phyloP scores from a whole-genome alignment of 306 rosid species.

The Dalbergia oliveri region DNA sequence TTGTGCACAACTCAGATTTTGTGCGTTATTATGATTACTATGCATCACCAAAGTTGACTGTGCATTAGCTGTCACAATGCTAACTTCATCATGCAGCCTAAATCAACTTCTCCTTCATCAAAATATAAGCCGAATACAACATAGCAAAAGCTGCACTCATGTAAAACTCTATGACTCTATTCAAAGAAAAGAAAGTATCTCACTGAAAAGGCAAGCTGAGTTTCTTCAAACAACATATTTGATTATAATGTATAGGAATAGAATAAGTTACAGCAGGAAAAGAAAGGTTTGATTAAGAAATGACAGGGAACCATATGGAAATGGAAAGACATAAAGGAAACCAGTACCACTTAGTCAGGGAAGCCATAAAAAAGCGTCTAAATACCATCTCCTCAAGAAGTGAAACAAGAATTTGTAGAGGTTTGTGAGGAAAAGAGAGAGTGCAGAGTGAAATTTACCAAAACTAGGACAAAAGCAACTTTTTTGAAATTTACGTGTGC shows the following conservation, averaged over 20 bases:
- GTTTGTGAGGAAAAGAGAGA: not conserved
- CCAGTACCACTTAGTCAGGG: conserved; percentile 90
- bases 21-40: too few species aligned
- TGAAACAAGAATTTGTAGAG: conserved; percentile 72
- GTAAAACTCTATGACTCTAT: not conserved
- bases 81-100: conserved; percentile 29
- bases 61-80: conserved; percentile 1
- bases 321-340: conserved; percentile 8
- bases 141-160: conserved; percentile 11
- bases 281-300: not conserved
- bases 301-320: not conserved
- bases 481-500: conserved; percentile 73
- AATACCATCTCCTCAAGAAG: conserved; percentile 93
- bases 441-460: conserved; percentile 2
- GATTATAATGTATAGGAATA: conserved; percentile 5
- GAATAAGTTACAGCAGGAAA: not conserved
- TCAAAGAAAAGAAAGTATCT: not conserved
- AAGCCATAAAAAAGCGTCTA: conserved; percentile 92
- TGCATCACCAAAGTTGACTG: too few species aligned
- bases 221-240: conserved; percentile 20
- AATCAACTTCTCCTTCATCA: not conserved
- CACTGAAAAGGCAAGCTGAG: conserved; percentile 11
- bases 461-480: conserved; percentile 32
- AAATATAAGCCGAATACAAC: conserved; percentile 19
- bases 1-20: too few species aligned